phyloP scores from a whole-genome alignment of 2,329 filamentous ascomycete species.

The Scorias spongiosa region DNA sequence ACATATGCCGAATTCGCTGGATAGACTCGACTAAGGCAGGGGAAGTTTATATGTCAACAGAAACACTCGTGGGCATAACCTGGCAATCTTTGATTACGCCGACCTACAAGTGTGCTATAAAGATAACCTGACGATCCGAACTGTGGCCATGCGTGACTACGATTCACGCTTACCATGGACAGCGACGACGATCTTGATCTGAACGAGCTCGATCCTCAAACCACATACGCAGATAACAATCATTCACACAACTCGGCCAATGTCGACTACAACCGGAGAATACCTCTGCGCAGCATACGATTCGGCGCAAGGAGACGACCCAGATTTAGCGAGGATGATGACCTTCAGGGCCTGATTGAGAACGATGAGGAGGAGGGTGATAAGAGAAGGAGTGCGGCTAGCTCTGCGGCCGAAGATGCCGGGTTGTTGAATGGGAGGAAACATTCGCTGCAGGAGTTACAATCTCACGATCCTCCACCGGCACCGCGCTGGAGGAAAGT shows the following conservation, averaged over 20 bases:
- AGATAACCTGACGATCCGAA: too few relatives aligned
- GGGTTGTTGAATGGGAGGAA: slow-evolving; percentile 43
- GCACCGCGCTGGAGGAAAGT: slow-evolving; percentile 15
- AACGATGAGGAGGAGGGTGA: slow-evolving; percentile 33
- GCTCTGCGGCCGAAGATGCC: slow-evolving; percentile 50
- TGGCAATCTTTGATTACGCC: too few relatives aligned
- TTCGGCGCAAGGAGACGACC: slow-evolving; percentile 28
- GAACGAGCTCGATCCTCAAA: slow-evolving; percentile 57
- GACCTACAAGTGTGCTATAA: too few relatives aligned
- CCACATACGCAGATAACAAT: slow-evolving; percentile 19
- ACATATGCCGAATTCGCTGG: too few relatives aligned
- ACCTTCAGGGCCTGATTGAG: slow-evolving; percentile 49
- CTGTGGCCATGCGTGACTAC: neutral
- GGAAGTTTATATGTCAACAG: too few relatives aligned
- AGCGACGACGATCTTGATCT: slow-evolving; percentile 65
- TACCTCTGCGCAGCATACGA: slow-evolving; percentile 52
- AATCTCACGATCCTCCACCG: slow-evolving; percentile 12
- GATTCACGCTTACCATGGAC: slow-evolving; percentile 27
- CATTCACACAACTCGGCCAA: slow-evolving; percentile 16
- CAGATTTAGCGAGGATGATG: slow-evolving; percentile 44
- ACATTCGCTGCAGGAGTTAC: slow-evolving; percentile 1
- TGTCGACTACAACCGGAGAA: slow-evolving; percentile 35
- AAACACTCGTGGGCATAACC: too few relatives aligned
- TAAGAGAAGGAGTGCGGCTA: slow-evolving; percentile 39
- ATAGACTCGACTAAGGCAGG: too few relatives aligned